phyloP scores from a whole-genome alignment of 768 basidiomycete genomes.

The Trametes cubensis region DNA sequence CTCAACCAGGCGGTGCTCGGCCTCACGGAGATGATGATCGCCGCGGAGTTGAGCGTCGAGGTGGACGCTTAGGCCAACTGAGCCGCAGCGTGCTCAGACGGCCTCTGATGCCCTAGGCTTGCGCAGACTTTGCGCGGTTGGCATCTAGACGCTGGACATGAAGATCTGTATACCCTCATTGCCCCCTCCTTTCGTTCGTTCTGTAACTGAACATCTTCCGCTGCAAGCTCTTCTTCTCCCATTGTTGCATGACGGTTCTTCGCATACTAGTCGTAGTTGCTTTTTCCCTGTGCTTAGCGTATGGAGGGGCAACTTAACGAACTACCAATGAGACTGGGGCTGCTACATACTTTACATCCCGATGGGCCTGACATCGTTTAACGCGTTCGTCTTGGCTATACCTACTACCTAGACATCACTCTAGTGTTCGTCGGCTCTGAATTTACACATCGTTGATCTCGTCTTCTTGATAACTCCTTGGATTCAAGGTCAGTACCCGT shows the following conservation, averaged over 20 bases:
- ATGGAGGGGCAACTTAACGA: constrained; percentile 1
- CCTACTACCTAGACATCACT: too few relatives aligned
- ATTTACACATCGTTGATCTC: too few relatives aligned
- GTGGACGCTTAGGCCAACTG: background rate
- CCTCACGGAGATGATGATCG: constrained; percentile 29
- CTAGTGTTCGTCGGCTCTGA: too few relatives aligned
- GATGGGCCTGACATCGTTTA: background rate
- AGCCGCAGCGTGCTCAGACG: background rate
- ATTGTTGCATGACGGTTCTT: background rate
- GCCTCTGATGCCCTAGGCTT: background rate
- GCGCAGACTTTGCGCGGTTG: background rate
- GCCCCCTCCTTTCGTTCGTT: background rate
- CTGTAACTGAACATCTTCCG: background rate
- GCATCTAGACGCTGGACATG: background rate
- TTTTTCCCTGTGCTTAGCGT: constrained; percentile 9
- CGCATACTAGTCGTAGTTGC: background rate
- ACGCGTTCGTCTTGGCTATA: too few relatives aligned
- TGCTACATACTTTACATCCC: background rate
- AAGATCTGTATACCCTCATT: constrained; percentile 9
- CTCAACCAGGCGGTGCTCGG: constrained; percentile 36
- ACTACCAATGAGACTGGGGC: constrained; percentile 2
- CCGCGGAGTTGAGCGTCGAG: constrained; percentile 12
- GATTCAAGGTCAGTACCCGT: too few relatives aligned
- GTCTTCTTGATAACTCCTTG: too few relatives aligned
- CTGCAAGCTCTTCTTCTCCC: background rate